A percentile compares a stretch with the other conserved stretches of the same genome.
Conservation (phyloP, 495 filamentous ascomycete species). For the Astrothelium subdiscretum region DNA sequence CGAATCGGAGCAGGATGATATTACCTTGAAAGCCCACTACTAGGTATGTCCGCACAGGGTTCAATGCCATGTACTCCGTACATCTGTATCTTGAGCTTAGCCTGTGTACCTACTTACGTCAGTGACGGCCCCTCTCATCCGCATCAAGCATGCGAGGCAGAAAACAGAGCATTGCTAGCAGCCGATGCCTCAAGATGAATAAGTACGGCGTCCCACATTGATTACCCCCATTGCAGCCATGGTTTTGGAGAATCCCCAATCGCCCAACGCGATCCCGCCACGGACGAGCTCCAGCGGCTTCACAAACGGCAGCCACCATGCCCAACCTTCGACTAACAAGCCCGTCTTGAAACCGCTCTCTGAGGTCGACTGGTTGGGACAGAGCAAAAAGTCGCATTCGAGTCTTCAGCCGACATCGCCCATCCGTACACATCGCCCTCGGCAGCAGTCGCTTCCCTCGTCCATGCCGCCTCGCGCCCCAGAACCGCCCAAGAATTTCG, state of each 20-base stretch:
- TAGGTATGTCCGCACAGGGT: too few species aligned
- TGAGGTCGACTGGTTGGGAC: slow-evolving; percentile 45
- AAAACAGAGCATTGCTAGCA: neutral
- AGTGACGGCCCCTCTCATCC: neutral
- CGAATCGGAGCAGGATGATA: too few species aligned
- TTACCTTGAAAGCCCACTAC: too few species aligned
- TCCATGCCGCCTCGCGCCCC: slow-evolving; percentile 13
- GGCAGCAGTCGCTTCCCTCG: slow-evolving; percentile 3
- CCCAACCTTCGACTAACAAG: slow-evolving; percentile 24
- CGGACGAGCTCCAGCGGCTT: slow-evolving; percentile 56
- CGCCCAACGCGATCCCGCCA: slow-evolving; percentile 59
- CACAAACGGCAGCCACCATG: slow-evolving; percentile 20
- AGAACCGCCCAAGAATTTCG: slow-evolving; percentile 13
- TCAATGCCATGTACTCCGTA: too few species aligned
- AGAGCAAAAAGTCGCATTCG: slow-evolving; percentile 19
- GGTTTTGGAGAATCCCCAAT: slow-evolving; percentile 13
- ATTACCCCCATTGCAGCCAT: neutral
- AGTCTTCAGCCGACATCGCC: slow-evolving; percentile 3
- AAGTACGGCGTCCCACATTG: neutral
- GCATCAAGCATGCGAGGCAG: neutral
- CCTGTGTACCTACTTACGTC: neutral
- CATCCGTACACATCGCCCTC: neutral
- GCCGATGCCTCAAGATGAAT: neutral
- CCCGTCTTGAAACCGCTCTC: slow-evolving; percentile 42
- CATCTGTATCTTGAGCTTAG: too few species aligned